Conservation (phyloP, 345 rosid genomes). For the Barbarea vulgaris region DNA sequence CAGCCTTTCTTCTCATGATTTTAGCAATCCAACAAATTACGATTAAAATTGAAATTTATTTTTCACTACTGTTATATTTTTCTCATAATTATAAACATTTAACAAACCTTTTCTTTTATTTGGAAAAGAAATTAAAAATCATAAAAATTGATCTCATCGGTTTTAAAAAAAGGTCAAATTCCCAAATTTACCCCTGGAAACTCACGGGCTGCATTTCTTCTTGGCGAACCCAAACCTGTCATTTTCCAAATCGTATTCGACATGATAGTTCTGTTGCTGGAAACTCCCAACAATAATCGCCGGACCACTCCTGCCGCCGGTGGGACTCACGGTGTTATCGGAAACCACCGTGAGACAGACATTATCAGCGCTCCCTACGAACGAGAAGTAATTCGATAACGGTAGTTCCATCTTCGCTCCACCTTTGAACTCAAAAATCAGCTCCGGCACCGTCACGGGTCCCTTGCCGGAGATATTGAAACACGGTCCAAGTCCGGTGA, state of each 20-base stretch:
- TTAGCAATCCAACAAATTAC: background rate
- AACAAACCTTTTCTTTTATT: slow-evolving; percentile 20
- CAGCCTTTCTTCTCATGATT: background rate
- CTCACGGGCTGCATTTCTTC: slow-evolving; percentile 51
- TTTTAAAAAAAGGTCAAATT: background rate
- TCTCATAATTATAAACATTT: slow-evolving; percentile 30
- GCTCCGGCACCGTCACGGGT: slow-evolving; percentile 46
- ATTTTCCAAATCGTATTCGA: slow-evolving; percentile 76
- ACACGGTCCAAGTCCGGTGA: slow-evolving; percentile 70
- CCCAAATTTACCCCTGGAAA: slow-evolving; percentile 22
- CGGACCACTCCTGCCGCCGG: slow-evolving; percentile 54
- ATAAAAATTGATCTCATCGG: slow-evolving; percentile 16
- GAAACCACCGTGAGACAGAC: slow-evolving; percentile 59
- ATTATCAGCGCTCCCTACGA: slow-evolving; percentile 37
- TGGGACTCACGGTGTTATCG: slow-evolving; percentile 33
- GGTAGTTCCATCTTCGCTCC: slow-evolving; percentile 81
- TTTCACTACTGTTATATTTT: background rate
- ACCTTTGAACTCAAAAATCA: slow-evolving; percentile 71
- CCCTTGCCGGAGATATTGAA: slow-evolving; percentile 58
- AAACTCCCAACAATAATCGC: slow-evolving; percentile 79
- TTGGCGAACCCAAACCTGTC: slow-evolving; percentile 70
- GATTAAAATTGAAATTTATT: background rate
- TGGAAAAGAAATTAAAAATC: slow-evolving; percentile 21
- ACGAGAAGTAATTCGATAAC: slow-evolving; percentile 56
- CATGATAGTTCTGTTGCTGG: slow-evolving; percentile 76